Conservation (phyloP, 768 basidiomycete species). For the Dictyophora rubrovolvata region DNA sequence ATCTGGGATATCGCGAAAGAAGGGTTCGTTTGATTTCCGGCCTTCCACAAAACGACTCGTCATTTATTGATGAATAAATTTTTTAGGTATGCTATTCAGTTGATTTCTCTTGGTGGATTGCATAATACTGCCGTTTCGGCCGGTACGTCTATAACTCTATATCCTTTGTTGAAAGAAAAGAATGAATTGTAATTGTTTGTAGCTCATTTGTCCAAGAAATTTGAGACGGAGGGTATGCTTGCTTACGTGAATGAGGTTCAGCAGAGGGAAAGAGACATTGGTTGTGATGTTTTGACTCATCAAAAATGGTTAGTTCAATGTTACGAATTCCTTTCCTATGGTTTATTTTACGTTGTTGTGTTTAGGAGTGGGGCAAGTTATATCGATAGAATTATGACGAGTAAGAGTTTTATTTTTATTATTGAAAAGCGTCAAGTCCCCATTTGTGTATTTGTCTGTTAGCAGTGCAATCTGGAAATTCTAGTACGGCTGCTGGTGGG, state of each 20-base stretch:
- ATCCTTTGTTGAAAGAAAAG: background rate
- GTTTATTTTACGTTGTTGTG: background rate
- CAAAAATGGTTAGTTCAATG: conserved; percentile 78
- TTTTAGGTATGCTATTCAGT: conserved; percentile 74
- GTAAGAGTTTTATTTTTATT: conserved; percentile 12
- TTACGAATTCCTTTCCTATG: background rate
- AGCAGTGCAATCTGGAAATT: conserved; percentile 77
- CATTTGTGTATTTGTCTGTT: background rate
- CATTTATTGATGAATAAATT: conserved; percentile 4
- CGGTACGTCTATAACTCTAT: conserved; percentile 33
- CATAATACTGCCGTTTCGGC: conserved; percentile 75
- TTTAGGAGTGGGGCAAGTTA: conserved; percentile 84
- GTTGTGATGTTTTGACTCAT: conserved; percentile 84
- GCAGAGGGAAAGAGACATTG: conserved; percentile 77
- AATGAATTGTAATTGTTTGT: background rate
- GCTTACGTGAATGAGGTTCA: conserved; percentile 88
- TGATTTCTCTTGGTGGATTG: conserved; percentile 84
- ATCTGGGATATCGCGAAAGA: conserved; percentile 87
- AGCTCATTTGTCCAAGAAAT: conserved; percentile 74
- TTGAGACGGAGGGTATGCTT: conserved; percentile 83
- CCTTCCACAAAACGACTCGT: conserved; percentile 1
- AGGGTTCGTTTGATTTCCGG: conserved; percentile 37
- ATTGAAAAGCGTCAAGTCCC: background rate
- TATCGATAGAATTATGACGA: conserved; percentile 75
- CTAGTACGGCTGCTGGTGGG: conserved; percentile 74